Evolutionary conservation across 352 stramenopile genomes (phyloP), one percentile per base, ranked within the genome.

Genomic region (Globisporangium mamillatum): DNA sequence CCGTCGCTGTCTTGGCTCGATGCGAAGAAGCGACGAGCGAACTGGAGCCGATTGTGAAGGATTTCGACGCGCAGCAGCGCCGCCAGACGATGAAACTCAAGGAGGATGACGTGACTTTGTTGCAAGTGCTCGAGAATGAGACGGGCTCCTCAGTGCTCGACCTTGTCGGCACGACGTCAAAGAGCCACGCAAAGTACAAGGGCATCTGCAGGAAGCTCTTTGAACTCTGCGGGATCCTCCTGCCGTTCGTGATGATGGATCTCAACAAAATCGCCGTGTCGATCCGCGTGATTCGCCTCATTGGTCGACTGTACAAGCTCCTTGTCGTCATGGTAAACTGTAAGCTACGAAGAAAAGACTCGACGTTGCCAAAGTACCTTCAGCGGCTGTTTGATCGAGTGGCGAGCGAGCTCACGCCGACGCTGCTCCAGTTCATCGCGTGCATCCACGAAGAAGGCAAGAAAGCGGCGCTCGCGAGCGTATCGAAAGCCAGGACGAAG

Each of bases 241-340:
- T 75, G 36, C 79, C 79, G 20, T 85, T 87, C 44, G 75, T 81
- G n/a, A 72, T 75, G 53, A 84, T 87, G 73, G 70, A 74, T n/a
- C 55, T 84, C 25, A 80, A 73, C 41, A 85, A 72, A 36, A 2
- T 60, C 7, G 53, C 68, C 0, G 60, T 80, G 3, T 80, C 79
- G 9, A 73, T 75, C 25, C 78, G 80, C 3, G 74, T 87, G 7
- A 71, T 90, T 44, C 79, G 80, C 2, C 54, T 84, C 1, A 71
- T 80, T 32, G 65, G 79, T 0, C 73, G 82, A 0, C 68, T 88
- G 1, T 90, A 81, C 73, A 92, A 92, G 63, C 29, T 89, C 5
- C 64, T 89, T 4, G 72, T 75, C 6, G 29, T 73, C 14, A 63
- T 82, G 20, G 63, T 92, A 16, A 74, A 77, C 18, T 74, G 72